Percentiles rank a stretch among this genome's conserved stretches.
These are phyloP conservation scores for Paxillus rubicundulus DNA, from an alignment of 768 basidiomycete genomes.

Conservation along the genomic window DNA sequence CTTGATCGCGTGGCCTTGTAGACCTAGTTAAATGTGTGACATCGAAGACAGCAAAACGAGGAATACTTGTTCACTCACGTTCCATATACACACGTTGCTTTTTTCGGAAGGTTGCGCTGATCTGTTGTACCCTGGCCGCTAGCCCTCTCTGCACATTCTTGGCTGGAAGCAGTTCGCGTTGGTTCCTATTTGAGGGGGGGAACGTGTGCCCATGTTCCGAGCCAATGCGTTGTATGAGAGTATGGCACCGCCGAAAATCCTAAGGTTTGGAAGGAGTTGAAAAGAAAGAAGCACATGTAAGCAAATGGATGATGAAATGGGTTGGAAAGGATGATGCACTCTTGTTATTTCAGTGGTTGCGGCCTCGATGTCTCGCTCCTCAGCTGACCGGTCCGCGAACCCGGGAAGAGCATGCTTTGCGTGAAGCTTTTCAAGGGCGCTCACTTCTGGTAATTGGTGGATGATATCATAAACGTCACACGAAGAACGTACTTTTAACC, in stretches of 20 bases:
- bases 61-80: slow-evolving; percentile 56
- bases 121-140: slow-evolving; percentile 93
- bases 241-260: slow-evolving; percentile 42
- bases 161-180: slow-evolving; percentile 62
- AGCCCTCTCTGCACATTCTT: slow-evolving; percentile 95
- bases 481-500: slow-evolving; percentile 66
- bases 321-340: slow-evolving; percentile 41
- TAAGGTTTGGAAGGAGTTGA: slow-evolving; percentile 11
- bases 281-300: slow-evolving; percentile 11
- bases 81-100: slow-evolving; percentile 99
- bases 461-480: slow-evolving; percentile 8
- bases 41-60: neutral
- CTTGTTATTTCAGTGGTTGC: slow-evolving; percentile 86
- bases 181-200: slow-evolving; percentile 50
- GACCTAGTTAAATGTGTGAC: slow-evolving; percentile 47
- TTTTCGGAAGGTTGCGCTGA: slow-evolving; percentile 90
- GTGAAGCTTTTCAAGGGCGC: slow-evolving; percentile 90
- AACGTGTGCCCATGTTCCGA: slow-evolving; percentile 57
- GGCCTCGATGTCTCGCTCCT: slow-evolving; percentile 91
- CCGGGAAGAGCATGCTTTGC: slow-evolving; percentile 95
- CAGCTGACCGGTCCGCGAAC: slow-evolving; percentile 90
- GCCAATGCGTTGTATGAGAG: slow-evolving; percentile 68
- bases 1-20: slow-evolving; percentile 97
- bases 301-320: neutral
- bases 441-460: slow-evolving; percentile 50